phyloP scores from a whole-genome alignment of 2,329 filamentous ascomycete genomes.

The Torrubiellomyces zombiae region DNA sequence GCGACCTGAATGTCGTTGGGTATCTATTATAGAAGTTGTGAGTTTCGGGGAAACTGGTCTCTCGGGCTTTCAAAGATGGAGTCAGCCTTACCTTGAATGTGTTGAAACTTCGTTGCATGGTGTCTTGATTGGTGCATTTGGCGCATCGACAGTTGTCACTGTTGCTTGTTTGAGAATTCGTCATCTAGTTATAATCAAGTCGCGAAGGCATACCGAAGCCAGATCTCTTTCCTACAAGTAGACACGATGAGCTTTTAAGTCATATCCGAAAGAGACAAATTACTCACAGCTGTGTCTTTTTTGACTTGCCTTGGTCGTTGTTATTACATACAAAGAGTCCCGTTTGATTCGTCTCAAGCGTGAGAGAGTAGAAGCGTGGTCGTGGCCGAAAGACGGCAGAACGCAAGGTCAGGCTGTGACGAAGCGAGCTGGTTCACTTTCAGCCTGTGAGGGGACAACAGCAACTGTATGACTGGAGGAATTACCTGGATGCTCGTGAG shows the following conservation, averaged over 20 bases:
- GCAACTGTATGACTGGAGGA: neutral
- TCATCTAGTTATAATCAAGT: neutral
- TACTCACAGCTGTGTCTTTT: constrained; percentile 4
- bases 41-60: neutral
- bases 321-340: constrained; percentile 5
- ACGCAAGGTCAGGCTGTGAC: constrained; percentile 1
- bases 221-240: too few species aligned
- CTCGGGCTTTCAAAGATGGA: neutral
- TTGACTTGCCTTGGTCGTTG: neutral
- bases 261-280: neutral
- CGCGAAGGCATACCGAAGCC: constrained; percentile 8
- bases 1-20: constrained; percentile 13
- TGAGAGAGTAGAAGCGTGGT: too few species aligned
- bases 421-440: constrained; percentile 2
- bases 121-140: constrained; percentile 23
- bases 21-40: constrained; percentile 13
- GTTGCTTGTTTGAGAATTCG: neutral
- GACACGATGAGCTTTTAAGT: constrained; percentile 3
- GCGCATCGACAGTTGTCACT: constrained; percentile 28
- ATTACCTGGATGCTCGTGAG: constrained; percentile 3
- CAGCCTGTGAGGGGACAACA: neutral
- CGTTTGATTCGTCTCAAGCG: constrained; percentile 2
- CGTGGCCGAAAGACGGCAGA: constrained; percentile 4
- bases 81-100: constrained; percentile 20
- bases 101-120: constrained; percentile 24